Evolutionary conservation across 495 filamentous ascomycete genomes (phyloP), one percentile per base, ranked within the genome.

Genomic region (Chaetomium fimeti): DNA sequence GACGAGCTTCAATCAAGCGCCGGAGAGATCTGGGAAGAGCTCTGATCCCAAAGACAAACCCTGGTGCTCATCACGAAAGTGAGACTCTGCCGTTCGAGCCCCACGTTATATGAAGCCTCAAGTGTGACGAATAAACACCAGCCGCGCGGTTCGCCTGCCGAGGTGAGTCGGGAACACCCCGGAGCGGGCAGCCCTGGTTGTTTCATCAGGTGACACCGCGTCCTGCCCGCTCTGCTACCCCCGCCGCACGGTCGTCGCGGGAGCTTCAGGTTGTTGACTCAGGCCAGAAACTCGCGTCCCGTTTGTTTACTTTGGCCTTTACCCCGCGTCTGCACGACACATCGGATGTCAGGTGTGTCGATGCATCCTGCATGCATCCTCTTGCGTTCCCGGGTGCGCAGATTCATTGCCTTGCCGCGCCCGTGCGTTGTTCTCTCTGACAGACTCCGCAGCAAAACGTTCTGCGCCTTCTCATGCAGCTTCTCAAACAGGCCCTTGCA

Each of bases 181-280:
- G 55, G 28, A 55, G 13, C 36, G 62, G 54, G 20, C 38, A 57
- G 18, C 49, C 42, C 40, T 43, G 13, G 18, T 6, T 40, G 40
- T 38, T 45, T 57, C 47, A 63, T 67, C 65, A 67, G 60, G 65
- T 67, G 65, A 67, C 65, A 63, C 65, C 65, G 65, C 60, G 60
- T 63, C 28, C 27, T 47, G 48, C 27, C 36, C 45, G 52, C 63
- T 16, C 56, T 52, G 36, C 49, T 68, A 63, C 66, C 63, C 63
- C 67, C 63, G 67, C 61, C 57, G 63, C 67, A 57, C 16, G 13
- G 49, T 28, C 7, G 60, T 28, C 60, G 29, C 47, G 52, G 63
- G 56, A 55, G 36, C 58, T 42, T 11, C 32, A 20, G 49, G 12
- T 8, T 69, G 67, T 69, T 69, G 66, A 69, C 66, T 22, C 47